Conservation (phyloP, 306 rosid genomes). For the Purshia tridentata region DNA sequence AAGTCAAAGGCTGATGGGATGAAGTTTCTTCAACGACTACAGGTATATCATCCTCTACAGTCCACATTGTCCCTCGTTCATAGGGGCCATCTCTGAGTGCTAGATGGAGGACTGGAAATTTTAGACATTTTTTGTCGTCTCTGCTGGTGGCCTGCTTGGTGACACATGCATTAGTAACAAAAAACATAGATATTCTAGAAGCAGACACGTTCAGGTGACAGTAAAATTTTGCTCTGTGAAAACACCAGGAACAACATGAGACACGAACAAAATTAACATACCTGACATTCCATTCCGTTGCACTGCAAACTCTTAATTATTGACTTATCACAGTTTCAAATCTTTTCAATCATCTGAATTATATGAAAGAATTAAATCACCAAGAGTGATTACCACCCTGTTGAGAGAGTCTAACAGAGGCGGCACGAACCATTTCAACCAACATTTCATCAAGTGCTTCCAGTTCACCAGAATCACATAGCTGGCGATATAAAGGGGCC, state of each 20-base stretch:
- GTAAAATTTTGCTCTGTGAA: neutral
- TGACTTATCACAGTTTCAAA: neutral
- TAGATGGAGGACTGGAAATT: neutral
- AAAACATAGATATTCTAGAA: neutral
- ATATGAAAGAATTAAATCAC: neutral
- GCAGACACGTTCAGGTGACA: neutral
- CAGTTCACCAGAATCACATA: constrained; percentile 69
- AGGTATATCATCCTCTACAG: neutral
- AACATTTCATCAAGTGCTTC: constrained; percentile 63
- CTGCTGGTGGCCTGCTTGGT: neutral
- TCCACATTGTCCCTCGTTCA: neutral
- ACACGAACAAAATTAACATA: neutral
- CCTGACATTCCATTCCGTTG: neutral
- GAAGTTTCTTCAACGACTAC: neutral
- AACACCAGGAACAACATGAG: neutral
- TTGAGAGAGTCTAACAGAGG: constrained; percentile 58
- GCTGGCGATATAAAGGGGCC: constrained; percentile 71
- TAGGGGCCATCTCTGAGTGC: neutral
- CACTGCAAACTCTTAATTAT: neutral
- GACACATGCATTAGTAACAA: neutral
- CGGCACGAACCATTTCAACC: constrained; percentile 58
- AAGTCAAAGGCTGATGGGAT: neutral
- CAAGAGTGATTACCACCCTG: constrained; percentile 31
- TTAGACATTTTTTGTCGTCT: neutral
- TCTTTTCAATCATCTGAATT: constrained; percentile 8